These are phyloP conservation scores for Solanum verrucosum DNA, from an alignment of 257 asterid species.

Conservation along the genomic window DNA sequence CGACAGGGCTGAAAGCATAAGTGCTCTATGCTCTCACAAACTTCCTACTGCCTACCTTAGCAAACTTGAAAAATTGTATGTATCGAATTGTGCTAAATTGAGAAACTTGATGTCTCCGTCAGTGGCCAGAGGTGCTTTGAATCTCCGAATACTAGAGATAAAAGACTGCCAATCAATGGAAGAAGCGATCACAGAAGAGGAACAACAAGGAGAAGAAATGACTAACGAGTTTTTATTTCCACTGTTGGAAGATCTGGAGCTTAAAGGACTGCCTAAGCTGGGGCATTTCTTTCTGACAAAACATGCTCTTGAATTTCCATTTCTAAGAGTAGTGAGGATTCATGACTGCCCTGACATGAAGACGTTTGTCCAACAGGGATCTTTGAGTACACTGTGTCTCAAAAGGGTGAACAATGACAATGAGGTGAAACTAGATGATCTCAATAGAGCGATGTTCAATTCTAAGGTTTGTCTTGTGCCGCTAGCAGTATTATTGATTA, in stretches of 20 bases:
- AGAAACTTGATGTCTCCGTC: not conserved
- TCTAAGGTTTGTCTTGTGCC: not conserved
- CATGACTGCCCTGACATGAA: not conserved
- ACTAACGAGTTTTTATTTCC: not conserved
- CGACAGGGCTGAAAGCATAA: too few species aligned
- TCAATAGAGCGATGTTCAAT: not conserved
- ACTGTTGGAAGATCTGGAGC: not conserved
- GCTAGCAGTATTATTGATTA: not conserved
- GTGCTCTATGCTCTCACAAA: too few species aligned
- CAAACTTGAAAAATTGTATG: too few species aligned
- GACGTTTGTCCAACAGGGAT: not conserved
- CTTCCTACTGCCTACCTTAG: too few species aligned
- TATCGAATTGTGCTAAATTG: not conserved
- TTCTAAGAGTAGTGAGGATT: not conserved
- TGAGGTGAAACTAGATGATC: not conserved
- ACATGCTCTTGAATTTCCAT: not conserved
- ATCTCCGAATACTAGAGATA: not conserved
- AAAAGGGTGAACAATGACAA: not conserved
- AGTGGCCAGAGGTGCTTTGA: not conserved
- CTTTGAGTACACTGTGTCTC: not conserved
- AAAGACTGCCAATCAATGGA: not conserved
- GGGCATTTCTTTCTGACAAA: not conserved
- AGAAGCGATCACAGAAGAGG: not conserved
- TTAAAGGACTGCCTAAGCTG: not conserved
- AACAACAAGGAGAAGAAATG: not conserved